phyloP scores from a whole-genome alignment of 768 basidiomycete species.

The Trametes maxima region DNA sequence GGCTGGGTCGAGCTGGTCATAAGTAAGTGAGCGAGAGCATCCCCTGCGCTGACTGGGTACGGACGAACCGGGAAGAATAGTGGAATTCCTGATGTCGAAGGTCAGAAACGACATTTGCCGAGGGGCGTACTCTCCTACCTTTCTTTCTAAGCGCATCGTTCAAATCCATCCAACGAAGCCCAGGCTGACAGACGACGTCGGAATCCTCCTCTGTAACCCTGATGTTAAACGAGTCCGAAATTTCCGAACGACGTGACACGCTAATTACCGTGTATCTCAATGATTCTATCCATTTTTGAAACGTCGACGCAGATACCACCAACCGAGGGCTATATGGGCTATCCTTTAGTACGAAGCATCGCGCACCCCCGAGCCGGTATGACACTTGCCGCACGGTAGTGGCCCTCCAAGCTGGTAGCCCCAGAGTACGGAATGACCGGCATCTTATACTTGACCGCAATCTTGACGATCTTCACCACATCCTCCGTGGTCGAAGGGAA shows the following conservation, averaged over 20 bases:
- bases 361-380: no score
- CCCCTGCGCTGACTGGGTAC: not conserved
- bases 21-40: not conserved
- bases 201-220: conserved; percentile 57
- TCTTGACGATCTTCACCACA: conserved; percentile 75
- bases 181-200: conserved; percentile 76
- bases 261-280: conserved; percentile 67
- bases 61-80: conserved; percentile 75
- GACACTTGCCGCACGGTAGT: conserved; percentile 56
- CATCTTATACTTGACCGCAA: conserved; percentile 73
- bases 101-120: not conserved
- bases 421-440: conserved; percentile 81
- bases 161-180: conserved; percentile 69
- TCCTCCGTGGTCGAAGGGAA: conserved; percentile 76
- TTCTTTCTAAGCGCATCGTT: conserved; percentile 67
- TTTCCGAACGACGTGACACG: not conserved
- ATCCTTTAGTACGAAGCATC: not conserved
- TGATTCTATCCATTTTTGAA: conserved; percentile 75
- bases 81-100: conserved; percentile 56
- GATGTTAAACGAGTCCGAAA: not conserved
- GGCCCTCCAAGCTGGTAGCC: conserved; percentile 82
- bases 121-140: conserved; percentile 37
- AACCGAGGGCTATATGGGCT: conserved; percentile 16
- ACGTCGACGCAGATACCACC: conserved; percentile 84
- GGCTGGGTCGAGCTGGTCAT: conserved; percentile 65